A percentile compares a stretch with the other conserved stretches of the same genome.
These are phyloP conservation scores for Boletales sp. DNA, from an alignment of 768 basidiomycete genomes.

Conservation along the genomic window DNA sequence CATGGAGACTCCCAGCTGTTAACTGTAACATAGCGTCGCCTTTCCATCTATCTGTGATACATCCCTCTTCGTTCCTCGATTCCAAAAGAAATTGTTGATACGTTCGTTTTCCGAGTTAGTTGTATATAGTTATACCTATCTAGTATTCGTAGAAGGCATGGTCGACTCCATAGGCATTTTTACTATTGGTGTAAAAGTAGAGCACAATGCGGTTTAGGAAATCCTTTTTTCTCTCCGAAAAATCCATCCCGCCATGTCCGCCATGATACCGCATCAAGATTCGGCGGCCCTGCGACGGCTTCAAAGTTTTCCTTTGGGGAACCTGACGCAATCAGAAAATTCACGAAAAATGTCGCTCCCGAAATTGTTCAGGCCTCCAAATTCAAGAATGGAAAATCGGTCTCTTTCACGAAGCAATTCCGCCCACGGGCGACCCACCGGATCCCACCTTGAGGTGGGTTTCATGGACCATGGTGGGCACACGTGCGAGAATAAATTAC, in stretches of 20 bases:
- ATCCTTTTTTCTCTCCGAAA: slow-evolving; percentile 2
- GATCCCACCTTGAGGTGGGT: no score
- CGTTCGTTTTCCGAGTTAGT: slow-evolving; percentile 1
- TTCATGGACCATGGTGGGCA: no score
- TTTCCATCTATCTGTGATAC: slow-evolving; percentile 2
- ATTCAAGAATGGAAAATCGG: no score
- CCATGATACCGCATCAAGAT: slow-evolving; percentile 1
- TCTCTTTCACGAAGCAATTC: no score
- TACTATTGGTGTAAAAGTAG: no score
- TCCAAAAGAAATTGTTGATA: slow-evolving; percentile 4
- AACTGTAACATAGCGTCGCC: slow-evolving; percentile 19
- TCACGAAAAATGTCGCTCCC: no score
- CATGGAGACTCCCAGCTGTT: slow-evolving; percentile 17
- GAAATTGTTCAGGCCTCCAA: no score
- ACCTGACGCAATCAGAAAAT: no score
- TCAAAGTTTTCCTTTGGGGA: no score
- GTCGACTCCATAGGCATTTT: not conserved
- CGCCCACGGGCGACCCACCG: no score
- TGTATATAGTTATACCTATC: slow-evolving; percentile 33
- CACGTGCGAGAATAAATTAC: no score
- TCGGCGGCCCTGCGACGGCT: not conserved
- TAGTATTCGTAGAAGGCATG: slow-evolving; percentile 16
- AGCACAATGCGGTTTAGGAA: slow-evolving; percentile 15
- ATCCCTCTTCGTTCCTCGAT: slow-evolving; percentile 11
- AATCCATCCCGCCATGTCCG: slow-evolving; percentile 2